Conservation (phyloP, 2,329 filamentous ascomycete genomes). For the Aspergillus uvarum region DNA sequence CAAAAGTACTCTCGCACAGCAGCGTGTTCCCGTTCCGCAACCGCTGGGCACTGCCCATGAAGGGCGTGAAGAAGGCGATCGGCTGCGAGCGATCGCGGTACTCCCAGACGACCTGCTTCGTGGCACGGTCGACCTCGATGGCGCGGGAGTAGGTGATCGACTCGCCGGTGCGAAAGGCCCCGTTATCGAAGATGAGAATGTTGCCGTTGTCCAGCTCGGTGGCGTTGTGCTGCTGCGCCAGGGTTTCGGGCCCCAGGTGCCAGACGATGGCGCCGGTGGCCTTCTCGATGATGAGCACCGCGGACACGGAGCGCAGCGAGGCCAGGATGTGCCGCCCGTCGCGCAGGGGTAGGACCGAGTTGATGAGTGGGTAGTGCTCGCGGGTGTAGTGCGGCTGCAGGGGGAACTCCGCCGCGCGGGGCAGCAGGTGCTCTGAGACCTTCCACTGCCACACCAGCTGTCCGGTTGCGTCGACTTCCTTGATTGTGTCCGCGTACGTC, state of each 20-base stretch:
- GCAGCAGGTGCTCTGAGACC: slow-evolving; percentile 41
- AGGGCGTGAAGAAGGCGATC: slow-evolving; percentile 47
- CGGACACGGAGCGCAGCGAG: slow-evolving; percentile 43
- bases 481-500: slow-evolving; percentile 45
- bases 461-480: slow-evolving; percentile 35
- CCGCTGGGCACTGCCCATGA: slow-evolving; percentile 50
- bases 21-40: slow-evolving; percentile 45
- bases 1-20: slow-evolving; percentile 46
- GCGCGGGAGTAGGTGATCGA: slow-evolving; percentile 46
- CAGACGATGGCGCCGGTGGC: slow-evolving; percentile 45
- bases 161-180: slow-evolving; percentile 42
- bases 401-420: slow-evolving; percentile 37
- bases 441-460: slow-evolving; percentile 47
- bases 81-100: slow-evolving; percentile 41
- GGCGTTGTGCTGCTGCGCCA: slow-evolving; percentile 49
- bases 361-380: slow-evolving; percentile 49
- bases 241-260: slow-evolving; percentile 41
- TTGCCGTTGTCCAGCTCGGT: slow-evolving; percentile 44
- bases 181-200: slow-evolving; percentile 51
- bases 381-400: slow-evolving; percentile 37
- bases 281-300: slow-evolving; percentile 43
- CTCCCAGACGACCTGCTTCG: slow-evolving; percentile 47
- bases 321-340: slow-evolving; percentile 47
- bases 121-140: slow-evolving; percentile 41
- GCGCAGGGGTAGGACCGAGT: slow-evolving; percentile 40